phyloP scores from a whole-genome alignment of 139 green algal species.

The Desmodesmus armatus region DNA sequence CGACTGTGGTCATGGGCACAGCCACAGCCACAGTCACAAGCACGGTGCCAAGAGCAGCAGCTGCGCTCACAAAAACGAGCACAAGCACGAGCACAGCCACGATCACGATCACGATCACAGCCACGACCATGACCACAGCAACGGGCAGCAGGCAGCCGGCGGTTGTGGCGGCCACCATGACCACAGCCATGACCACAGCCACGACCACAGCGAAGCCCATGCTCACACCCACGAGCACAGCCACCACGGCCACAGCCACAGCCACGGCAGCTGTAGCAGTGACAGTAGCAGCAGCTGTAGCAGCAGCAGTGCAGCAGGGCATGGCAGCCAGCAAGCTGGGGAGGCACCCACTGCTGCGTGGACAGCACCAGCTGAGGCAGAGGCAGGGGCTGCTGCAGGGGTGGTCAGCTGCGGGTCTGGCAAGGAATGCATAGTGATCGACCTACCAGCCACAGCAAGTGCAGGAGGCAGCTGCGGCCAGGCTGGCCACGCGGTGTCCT shows the following conservation, averaged over 20 bases:
- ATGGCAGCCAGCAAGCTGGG: neutral
- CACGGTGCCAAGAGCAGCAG: conserved; percentile 18
- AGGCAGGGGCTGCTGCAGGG: neutral
- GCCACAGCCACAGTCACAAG: conserved; percentile 18
- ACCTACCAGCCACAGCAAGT: neutral
- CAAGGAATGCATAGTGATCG: conserved; percentile 30
- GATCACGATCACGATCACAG: conserved; percentile 36
- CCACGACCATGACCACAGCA: conserved; percentile 54
- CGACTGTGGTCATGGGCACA: no score
- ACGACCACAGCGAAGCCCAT: conserved; percentile 13
- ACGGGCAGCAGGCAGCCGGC: conserved; percentile 58
- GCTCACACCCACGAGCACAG: conserved; percentile 29
- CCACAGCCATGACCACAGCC: neutral
- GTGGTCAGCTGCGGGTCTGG: neutral
- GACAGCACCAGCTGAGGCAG: neutral
- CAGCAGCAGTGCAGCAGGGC: neutral
- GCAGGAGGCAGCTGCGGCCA: neutral
- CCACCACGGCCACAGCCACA: conserved; percentile 53
- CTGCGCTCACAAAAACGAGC: conserved; percentile 15
- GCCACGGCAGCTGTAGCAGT: conserved; percentile 46
- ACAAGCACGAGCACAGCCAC: conserved; percentile 32
- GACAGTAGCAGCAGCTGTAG: conserved; percentile 8
- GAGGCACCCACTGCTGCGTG: neutral
- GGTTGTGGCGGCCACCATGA: conserved; percentile 27
- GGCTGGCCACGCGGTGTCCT: neutral